These are phyloP conservation scores for Malus orientalis DNA, from an alignment of 306 rosid genomes.

Conservation along the genomic window DNA sequence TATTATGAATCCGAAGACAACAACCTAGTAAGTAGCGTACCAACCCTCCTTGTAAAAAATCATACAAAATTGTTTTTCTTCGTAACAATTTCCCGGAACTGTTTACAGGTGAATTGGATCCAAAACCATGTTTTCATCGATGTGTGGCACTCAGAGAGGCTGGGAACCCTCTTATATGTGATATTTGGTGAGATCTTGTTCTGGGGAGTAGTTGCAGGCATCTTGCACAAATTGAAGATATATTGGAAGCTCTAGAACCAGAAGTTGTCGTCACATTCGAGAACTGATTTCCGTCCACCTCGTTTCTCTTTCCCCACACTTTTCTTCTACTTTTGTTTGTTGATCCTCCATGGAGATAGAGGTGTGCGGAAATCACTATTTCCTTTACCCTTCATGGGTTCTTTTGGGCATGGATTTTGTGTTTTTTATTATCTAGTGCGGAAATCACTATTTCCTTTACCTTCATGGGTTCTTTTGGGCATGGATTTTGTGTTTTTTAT, in stretches of 20 bases:
- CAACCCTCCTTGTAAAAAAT: not conserved
- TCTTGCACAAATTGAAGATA: constrained; percentile 66
- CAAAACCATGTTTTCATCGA: constrained; percentile 49
- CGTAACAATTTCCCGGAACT: not conserved
- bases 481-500: not conserved
- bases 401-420: not conserved
- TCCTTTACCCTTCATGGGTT: not conserved
- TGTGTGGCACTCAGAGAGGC: constrained; percentile 64
- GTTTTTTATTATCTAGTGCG: not conserved
- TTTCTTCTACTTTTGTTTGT: no score
- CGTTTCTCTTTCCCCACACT: no score
- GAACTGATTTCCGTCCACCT: no score
- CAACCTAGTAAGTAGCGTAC: constrained; percentile 36
- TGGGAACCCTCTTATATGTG: constrained; percentile 74
- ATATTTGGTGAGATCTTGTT: constrained; percentile 75
- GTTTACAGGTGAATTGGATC: constrained; percentile 60
- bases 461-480: not conserved
- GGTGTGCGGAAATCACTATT: not conserved
- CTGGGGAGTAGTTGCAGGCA: constrained; percentile 73
- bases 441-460: not conserved
- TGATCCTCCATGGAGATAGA: no score
- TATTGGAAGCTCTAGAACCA: constrained; percentile 56
- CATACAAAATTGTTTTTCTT: not conserved
- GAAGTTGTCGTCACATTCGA: not conserved
- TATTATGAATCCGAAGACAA: constrained; percentile 41